A percentile compares a stretch with the other conserved stretches of the same genome.
Conservation (phyloP, 2,329 filamentous ascomycete genomes). For the Talaromyces islandicus region DNA sequence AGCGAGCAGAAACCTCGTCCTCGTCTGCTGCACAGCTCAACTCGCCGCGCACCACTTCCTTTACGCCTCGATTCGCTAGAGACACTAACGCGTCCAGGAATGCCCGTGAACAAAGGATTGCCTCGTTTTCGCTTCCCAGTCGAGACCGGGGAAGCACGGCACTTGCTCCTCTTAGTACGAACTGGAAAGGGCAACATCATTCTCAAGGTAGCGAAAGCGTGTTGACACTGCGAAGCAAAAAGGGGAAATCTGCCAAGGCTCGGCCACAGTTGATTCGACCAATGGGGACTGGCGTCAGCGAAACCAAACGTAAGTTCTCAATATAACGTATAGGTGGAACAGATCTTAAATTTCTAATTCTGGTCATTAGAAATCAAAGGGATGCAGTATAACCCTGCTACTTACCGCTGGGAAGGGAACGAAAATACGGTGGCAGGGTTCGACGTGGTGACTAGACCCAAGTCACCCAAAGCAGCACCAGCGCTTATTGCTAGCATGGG, state of each 20-base stretch:
- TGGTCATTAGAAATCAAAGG: slow-evolving; percentile 67
- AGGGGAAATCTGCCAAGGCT: slow-evolving; percentile 27
- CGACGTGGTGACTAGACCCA: slow-evolving; percentile 51
- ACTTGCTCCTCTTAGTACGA: slow-evolving; percentile 49
- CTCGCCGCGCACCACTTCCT: slow-evolving; percentile 42
- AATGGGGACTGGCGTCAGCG: slow-evolving; percentile 64
- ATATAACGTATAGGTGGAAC: neutral
- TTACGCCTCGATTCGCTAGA: slow-evolving; percentile 58
- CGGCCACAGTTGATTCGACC: slow-evolving; percentile 85
- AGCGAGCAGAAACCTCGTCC: slow-evolving; percentile 37
- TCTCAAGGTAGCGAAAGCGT: slow-evolving; percentile 47
- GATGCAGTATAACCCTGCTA: slow-evolving; percentile 89
- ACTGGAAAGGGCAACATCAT: slow-evolving; percentile 54
- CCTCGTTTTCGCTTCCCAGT: slow-evolving; percentile 30
- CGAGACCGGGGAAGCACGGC: slow-evolving; percentile 39
- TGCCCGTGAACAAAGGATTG: slow-evolving; percentile 57
- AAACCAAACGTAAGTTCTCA: slow-evolving; percentile 66
- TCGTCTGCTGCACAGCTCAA: slow-evolving; percentile 50
- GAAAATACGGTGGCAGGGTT: slow-evolving; percentile 79
- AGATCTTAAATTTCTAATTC: slow-evolving; percentile 10
- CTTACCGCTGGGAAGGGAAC: slow-evolving; percentile 92
- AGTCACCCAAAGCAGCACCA: slow-evolving; percentile 39
- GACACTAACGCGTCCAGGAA: slow-evolving; percentile 62
- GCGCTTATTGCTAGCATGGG: slow-evolving; percentile 90
- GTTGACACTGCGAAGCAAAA: slow-evolving; percentile 43